Evolutionary conservation across 176 grass and related monocot genomes (phyloP).

Genomic region (Alloteropsis semialata): DNA sequence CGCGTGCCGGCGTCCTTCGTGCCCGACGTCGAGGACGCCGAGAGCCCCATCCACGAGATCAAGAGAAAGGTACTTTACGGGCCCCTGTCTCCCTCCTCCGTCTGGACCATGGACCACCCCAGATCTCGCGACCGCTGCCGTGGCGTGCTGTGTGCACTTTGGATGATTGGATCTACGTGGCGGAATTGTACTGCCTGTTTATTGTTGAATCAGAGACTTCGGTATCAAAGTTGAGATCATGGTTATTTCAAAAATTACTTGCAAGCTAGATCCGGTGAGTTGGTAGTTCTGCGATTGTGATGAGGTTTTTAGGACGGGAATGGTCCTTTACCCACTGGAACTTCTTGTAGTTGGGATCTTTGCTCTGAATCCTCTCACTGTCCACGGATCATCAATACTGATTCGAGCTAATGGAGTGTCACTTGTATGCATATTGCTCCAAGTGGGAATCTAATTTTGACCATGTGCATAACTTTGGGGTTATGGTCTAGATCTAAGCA

Average conservation of each 20-base stretch:
- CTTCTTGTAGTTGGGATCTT: not conserved
- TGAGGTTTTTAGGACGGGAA: conserved; percentile 14
- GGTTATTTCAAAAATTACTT: conserved; percentile 7
- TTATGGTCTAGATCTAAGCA: conserved; percentile 2
- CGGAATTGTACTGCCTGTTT: not conserved
- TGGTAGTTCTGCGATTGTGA: not conserved
- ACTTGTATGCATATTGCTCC: not conserved
- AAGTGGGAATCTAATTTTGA: not conserved
- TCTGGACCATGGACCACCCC: not conserved
- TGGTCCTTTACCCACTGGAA: not conserved
- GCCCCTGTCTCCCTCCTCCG: not conserved
- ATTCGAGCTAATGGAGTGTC: not conserved
- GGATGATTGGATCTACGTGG: conserved; percentile 25
- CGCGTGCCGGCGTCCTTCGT: conserved; percentile 81
- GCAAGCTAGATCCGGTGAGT: conserved; percentile 6
- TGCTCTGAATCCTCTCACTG: conserved; percentile 9
- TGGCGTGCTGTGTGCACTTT: too few relatives aligned
- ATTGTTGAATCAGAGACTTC: not conserved
- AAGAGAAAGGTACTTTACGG: conserved; percentile 68
- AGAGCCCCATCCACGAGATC: conserved; percentile 75
- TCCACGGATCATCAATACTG: not conserved
- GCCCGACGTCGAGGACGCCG: conserved; percentile 69
- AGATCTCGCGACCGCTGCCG: conserved; percentile 32
- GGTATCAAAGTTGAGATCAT: not conserved
- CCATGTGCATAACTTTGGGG: not conserved